These are phyloP conservation scores for Globisporangium perplexum DNA, from an alignment of 352 stramenopile genomes.

Conservation along the genomic window DNA sequence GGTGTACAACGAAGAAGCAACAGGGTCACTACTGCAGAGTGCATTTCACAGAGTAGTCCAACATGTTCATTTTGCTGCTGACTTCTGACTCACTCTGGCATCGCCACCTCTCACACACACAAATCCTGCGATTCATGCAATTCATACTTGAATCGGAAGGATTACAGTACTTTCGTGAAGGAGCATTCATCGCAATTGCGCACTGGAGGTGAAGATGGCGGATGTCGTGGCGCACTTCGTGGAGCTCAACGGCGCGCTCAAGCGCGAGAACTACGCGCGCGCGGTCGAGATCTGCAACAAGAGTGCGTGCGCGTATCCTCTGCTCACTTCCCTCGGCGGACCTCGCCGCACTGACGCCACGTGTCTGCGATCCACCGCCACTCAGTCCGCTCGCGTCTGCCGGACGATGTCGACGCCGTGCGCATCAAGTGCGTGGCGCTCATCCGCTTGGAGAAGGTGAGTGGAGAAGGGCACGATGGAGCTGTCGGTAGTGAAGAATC, in stretches of 20 bases:
- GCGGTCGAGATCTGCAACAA: slow-evolving; percentile 86
- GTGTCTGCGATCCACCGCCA: too few relatives aligned
- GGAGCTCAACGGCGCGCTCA: slow-evolving; percentile 72
- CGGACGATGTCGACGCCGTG: slow-evolving; percentile 70
- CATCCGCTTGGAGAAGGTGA: slow-evolving; percentile 74
- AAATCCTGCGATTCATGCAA: too few relatives aligned
- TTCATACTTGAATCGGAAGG: too few relatives aligned
- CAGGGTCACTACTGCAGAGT: too few relatives aligned
- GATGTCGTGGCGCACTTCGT: slow-evolving; percentile 50
- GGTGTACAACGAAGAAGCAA: too few relatives aligned
- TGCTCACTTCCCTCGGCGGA: neutral
- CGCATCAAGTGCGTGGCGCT: slow-evolving; percentile 81
- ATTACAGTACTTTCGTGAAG: too few relatives aligned
- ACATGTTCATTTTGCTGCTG: too few relatives aligned
- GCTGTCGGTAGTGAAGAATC: neutral
- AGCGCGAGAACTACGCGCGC: slow-evolving; percentile 73
- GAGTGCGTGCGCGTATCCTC: slow-evolving; percentile 44
- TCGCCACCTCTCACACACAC: too few relatives aligned
- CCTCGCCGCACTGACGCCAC: neutral
- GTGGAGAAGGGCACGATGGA: neutral
- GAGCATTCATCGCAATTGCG: too few relatives aligned
- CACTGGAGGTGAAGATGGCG: too few relatives aligned
- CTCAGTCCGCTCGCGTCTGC: slow-evolving; percentile 63
- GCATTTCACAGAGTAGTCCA: too few relatives aligned
- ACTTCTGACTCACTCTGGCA: too few relatives aligned